Evolutionary conservation across 2,329 filamentous ascomycete species (phyloP), one percentile per base, ranked within the genome.

Genomic region (Diplodia mutila): DNA sequence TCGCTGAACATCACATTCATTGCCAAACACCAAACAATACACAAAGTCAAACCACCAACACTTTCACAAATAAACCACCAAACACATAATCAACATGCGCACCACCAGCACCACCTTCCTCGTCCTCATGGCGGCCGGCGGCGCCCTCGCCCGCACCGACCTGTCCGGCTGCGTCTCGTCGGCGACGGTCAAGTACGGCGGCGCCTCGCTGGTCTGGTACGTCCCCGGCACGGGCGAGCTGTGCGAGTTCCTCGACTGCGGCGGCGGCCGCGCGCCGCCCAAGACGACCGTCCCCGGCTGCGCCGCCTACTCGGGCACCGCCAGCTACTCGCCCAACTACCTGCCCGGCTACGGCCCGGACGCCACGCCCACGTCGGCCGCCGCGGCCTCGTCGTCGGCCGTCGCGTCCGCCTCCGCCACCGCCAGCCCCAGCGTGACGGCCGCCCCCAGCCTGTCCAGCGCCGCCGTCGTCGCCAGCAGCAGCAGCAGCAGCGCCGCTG

Each of bases 271-370:
- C 54, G 89, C 88, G 9, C 87, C 89, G 3, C 85, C 87, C 69
- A 90, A 87, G 81, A 87, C 85, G 18, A 85, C 83, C 29, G 85
- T 88, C 25, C 89, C 89, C 0, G 89, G 88, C 2, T 91, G 89
- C 73, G 73, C 77, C 2, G 73, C 67, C 4, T 89, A 90, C 80
- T 72, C 74, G 2, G 87, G 87, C 70, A 87, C 86, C 29, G 84
- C 79, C 18, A 84, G 83, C 14, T 86, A 87, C 76, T 81, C 80
- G 67, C 85, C 86, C 9, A 79, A 75, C 53, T 89, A 80, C 76
- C 76, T 88, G 3, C 65, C 77, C 25, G 77, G 74, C 59, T 79
- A 72, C 39, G 72, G 73, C 25, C 61, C 63, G 42, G 37, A 42
- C 18, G 65, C 65, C 9, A 53, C 54, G 8, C 46, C 68, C 23